Conservation (phyloP, 1,284 basidiomycete species). For the Apiotrichum montevideense region DNA sequence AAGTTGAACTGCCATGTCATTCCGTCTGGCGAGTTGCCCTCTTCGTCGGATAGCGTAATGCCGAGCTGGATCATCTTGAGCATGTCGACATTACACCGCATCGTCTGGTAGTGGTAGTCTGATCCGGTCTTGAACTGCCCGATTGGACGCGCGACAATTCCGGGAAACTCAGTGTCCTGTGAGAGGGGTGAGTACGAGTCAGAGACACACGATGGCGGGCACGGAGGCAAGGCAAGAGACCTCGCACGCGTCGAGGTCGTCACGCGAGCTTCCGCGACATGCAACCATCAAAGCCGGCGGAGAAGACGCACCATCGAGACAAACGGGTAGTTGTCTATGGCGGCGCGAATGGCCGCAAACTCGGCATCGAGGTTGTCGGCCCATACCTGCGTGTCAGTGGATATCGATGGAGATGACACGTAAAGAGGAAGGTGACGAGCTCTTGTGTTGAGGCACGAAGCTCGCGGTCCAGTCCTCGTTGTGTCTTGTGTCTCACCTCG, state of each 20-base stretch:
- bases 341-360: slow-evolving; percentile 77
- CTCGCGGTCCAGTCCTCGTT: too few relatives aligned
- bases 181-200: background rate
- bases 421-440: background rate
- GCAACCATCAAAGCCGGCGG: too few relatives aligned
- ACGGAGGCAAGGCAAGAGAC: too few relatives aligned
- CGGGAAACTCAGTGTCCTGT: slow-evolving; percentile 97
- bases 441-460: too few relatives aligned
- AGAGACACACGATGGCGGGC: too few relatives aligned
- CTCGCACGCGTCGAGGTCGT: too few relatives aligned
- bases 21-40: slow-evolving; percentile 82
- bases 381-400: slow-evolving; percentile 60
- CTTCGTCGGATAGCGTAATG: slow-evolving; percentile 86
- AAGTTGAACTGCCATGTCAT: slow-evolving; percentile 99
- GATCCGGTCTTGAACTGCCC: slow-evolving; percentile 93
- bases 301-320: slow-evolving; percentile 76
- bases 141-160: slow-evolving; percentile 94
- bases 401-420: background rate
- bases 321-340: slow-evolving; percentile 86
- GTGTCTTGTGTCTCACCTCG: slow-evolving; percentile 23
- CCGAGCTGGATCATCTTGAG: slow-evolving; percentile 97
- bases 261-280: too few relatives aligned
- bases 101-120: slow-evolving; percentile 99
- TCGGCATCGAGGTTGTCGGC: slow-evolving; percentile 85
- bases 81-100: slow-evolving; percentile 97